Percentiles rank a stretch among this genome's conserved stretches.
Evolutionary conservation across 768 basidiomycete species (phyloP).

Genomic region (Suillus sp.): DNA sequence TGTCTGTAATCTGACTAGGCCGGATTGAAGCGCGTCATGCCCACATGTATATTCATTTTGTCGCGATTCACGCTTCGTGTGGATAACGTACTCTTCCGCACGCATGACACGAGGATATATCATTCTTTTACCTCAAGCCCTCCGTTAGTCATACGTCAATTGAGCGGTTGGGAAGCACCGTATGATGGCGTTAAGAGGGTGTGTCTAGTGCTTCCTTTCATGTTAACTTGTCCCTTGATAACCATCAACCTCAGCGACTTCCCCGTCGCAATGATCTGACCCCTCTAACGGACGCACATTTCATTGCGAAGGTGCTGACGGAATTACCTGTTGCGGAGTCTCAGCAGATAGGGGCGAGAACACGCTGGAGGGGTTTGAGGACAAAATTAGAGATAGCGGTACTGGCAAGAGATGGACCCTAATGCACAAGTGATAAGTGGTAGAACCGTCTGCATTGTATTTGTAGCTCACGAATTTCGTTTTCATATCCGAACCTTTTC

Average conservation of each 20-base stretch:
- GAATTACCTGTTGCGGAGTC: constrained; percentile 60
- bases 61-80: constrained; percentile 91
- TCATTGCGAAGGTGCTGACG: constrained; percentile 71
- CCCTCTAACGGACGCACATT: constrained; percentile 84
- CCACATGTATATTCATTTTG: constrained; percentile 89
- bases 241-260: constrained; percentile 48
- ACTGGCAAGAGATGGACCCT: constrained; percentile 22
- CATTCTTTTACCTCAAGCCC: constrained; percentile 72
- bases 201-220: constrained; percentile 24
- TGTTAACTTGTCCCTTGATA: constrained; percentile 8
- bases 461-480: neutral
- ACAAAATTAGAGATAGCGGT: constrained; percentile 58
- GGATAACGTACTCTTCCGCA: constrained; percentile 91
- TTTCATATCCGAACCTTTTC: neutral
- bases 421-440: constrained; percentile 2
- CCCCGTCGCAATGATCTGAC: constrained; percentile 80
- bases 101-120: constrained; percentile 86
- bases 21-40: constrained; percentile 85
- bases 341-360: constrained; percentile 66
- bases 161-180: constrained; percentile 87
- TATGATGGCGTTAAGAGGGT: constrained; percentile 83
- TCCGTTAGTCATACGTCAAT: constrained; percentile 73
- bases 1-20: neutral
- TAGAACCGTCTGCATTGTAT: neutral
- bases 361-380: constrained; percentile 84